Conservation (phyloP, 2,329 filamentous ascomycete genomes). For the Aspergillus arachidicola region DNA sequence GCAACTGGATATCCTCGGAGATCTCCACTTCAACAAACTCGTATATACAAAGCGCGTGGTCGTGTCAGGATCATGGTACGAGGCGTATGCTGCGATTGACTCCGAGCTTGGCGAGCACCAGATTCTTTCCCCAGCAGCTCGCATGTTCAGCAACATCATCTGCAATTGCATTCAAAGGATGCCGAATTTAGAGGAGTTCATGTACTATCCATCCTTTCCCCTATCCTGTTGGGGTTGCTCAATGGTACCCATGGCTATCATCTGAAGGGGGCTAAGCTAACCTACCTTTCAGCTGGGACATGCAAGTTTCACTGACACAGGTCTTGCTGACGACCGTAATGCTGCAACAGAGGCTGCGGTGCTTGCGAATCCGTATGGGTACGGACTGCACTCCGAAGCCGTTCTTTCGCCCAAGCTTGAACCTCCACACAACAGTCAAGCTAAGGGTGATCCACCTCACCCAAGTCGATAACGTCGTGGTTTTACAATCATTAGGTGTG, state of each 20-base stretch:
- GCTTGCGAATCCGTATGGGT: conserved; percentile 4
- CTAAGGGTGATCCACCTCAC: conserved; percentile 1
- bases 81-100: not conserved
- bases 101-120: not conserved
- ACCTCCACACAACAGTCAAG: not conserved
- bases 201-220: not conserved
- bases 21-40: not conserved
- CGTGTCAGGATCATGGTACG: not conserved
- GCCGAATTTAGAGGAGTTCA: not conserved
- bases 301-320: conserved; percentile 7
- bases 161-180: not conserved
- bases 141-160: not conserved
- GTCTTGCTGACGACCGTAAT: conserved; percentile 3
- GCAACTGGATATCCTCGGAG: not conserved
- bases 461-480: not conserved
- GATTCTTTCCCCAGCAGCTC: not conserved
- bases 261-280: not conserved
- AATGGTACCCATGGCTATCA: not conserved
- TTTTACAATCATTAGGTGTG: not conserved
- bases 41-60: not conserved
- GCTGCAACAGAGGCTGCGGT: not conserved
- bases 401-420: conserved; percentile 4
- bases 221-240: not conserved
- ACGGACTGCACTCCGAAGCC: conserved; percentile 9
- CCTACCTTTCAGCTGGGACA: conserved; percentile 3